phyloP scores from a whole-genome alignment of 495 filamentous ascomycete genomes.

The Aspergillus bertholletiae region DNA sequence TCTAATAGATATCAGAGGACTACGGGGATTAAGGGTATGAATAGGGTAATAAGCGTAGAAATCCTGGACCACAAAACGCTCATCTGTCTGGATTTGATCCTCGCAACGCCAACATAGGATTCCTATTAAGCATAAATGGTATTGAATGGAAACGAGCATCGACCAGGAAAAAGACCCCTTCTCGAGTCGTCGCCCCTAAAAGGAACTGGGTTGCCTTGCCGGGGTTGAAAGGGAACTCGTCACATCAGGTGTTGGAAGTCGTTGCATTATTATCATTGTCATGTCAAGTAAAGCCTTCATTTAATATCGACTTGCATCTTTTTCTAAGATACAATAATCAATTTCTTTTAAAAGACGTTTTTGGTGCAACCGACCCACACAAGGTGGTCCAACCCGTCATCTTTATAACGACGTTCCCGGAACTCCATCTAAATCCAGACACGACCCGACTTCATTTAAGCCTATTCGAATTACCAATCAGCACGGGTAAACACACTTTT shows the following conservation, averaged over 20 bases:
- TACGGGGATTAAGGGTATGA: too few species aligned
- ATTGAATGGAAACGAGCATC: not conserved
- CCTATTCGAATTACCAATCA: slow-evolving; percentile 20
- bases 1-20: too few species aligned
- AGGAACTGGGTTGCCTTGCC: not conserved
- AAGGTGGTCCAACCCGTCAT: slow-evolving; percentile 37
- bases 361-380: slow-evolving; percentile 34
- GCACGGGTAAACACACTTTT: too few species aligned
- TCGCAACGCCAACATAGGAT: not conserved
- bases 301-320: slow-evolving; percentile 43
- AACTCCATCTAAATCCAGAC: slow-evolving; percentile 41
- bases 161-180: not conserved
- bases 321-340: slow-evolving; percentile 44
- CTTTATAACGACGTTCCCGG: slow-evolving; percentile 28
- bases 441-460: slow-evolving; percentile 37
- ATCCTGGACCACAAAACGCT: too few species aligned
- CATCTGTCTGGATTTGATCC: too few species aligned
- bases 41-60: too few species aligned
- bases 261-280: slow-evolving; percentile 28
- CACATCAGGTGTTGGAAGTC: not conserved
- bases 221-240: not conserved
- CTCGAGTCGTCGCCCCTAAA: not conserved
- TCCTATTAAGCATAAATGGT: not conserved
- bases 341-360: slow-evolving; percentile 35
- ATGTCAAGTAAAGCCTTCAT: slow-evolving; percentile 39